Conservation (phyloP, 306 rosid genomes). For the Vigna unguiculata region DNA sequence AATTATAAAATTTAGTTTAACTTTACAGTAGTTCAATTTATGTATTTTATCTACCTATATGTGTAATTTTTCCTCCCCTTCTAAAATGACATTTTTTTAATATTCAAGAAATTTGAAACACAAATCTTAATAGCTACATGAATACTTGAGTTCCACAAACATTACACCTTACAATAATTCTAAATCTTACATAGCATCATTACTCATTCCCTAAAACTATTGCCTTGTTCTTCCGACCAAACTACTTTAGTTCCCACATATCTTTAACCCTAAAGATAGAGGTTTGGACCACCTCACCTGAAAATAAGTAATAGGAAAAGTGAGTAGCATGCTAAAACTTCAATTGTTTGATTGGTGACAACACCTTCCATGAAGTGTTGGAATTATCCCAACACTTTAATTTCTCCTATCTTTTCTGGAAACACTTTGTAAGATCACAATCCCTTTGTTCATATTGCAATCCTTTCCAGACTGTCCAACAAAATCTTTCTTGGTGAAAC, state of each 20-base stretch:
- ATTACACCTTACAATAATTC: too few relatives aligned
- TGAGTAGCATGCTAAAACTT: background rate
- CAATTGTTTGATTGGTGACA: constrained; percentile 22
- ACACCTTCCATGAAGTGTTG: constrained; percentile 23
- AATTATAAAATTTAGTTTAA: too few relatives aligned
- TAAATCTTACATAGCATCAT: background rate
- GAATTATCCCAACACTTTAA: constrained; percentile 26
- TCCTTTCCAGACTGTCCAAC: constrained; percentile 33
- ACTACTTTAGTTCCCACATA: background rate
- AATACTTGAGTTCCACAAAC: too few relatives aligned
- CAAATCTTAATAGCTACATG: too few relatives aligned
- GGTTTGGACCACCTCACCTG: constrained; percentile 15
- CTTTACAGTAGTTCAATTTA: too few relatives aligned
- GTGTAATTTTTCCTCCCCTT: too few relatives aligned
- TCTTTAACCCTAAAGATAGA: background rate
- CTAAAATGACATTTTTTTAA: too few relatives aligned
- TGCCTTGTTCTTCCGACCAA: background rate
- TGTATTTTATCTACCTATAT: too few relatives aligned
- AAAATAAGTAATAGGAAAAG: constrained; percentile 12
- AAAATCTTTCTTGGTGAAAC: constrained; percentile 13
- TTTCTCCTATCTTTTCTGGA: constrained; percentile 15
- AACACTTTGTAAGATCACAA: constrained; percentile 18
- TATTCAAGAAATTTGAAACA: too few relatives aligned
- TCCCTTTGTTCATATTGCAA: constrained; percentile 3
- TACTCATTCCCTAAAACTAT: background rate